Evolutionary conservation across 1,284 basidiomycete species (phyloP).

Genomic region (Ganoderma lucidum): DNA sequence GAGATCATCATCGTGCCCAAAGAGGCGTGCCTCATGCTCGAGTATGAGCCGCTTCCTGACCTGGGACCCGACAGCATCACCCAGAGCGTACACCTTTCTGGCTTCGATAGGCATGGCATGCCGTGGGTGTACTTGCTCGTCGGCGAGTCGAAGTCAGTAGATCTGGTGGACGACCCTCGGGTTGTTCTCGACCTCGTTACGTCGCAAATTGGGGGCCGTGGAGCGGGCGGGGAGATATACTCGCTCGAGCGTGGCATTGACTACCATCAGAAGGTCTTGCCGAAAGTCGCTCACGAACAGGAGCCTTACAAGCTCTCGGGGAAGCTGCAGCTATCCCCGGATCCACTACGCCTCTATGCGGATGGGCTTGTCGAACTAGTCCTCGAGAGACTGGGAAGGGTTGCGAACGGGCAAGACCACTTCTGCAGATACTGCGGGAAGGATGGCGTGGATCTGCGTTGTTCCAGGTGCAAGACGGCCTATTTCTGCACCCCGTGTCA

Average conservation of each 20-base stretch:
- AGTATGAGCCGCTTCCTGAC: conserved; percentile 29
- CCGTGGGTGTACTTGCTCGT: conserved; percentile 35
- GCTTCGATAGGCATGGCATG: conserved; percentile 23
- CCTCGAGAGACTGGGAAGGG: conserved; percentile 26
- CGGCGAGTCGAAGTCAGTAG: conserved; percentile 25
- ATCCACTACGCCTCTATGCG: conserved; percentile 23
- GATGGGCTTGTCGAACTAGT: conserved; percentile 28
- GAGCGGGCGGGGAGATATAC: conserved; percentile 33
- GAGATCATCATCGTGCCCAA: conserved; percentile 31
- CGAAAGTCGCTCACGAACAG: conserved; percentile 29
- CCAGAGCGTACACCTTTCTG: conserved; percentile 31
- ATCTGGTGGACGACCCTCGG: conserved; percentile 29
- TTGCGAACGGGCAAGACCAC: conserved; percentile 29
- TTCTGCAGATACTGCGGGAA: conserved; percentile 37
- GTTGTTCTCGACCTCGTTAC: conserved; percentile 35
- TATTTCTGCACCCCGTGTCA: conserved; percentile 32
- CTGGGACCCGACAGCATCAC: conserved; percentile 24
- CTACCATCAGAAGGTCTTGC: conserved; percentile 34
- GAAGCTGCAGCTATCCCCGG: conserved; percentile 24
- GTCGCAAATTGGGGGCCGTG: conserved; percentile 34
- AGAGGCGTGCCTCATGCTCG: conserved; percentile 34
- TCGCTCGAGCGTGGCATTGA: conserved; percentile 34
- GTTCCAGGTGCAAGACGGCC: conserved; percentile 34
- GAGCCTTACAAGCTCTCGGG: conserved; percentile 28
- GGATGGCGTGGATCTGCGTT: conserved; percentile 30